phyloP scores from a whole-genome alignment of 257 asterid species.

The Leptodermis oblonga region DNA sequence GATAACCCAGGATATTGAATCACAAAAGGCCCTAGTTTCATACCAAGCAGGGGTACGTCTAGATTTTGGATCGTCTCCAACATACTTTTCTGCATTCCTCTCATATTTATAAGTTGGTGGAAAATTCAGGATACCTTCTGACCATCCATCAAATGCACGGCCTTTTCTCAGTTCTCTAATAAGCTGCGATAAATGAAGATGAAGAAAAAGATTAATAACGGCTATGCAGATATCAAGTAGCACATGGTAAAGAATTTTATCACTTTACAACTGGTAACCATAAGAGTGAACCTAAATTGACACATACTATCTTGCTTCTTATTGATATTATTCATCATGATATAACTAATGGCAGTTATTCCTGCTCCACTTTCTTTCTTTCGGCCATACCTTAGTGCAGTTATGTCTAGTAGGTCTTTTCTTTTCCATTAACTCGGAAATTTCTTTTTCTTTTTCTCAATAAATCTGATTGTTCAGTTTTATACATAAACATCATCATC shows the following conservation, averaged over 20 bases:
- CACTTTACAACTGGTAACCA: not conserved
- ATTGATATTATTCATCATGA: not conserved
- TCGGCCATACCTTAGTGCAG: not conserved
- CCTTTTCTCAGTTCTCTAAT: conserved; percentile 71
- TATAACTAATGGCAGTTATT: not conserved
- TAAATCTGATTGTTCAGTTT: not conserved
- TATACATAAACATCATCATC: not conserved
- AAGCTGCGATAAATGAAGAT: conserved; percentile 53
- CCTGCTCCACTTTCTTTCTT: not conserved
- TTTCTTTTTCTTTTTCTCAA: not conserved
- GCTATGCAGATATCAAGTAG: not conserved
- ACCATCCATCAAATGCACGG: conserved; percentile 92
- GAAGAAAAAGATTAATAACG: not conserved
- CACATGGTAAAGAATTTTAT: not conserved
- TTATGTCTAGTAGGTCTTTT: not conserved
- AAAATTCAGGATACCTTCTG: conserved; percentile 73
- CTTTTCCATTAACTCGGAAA: not conserved
- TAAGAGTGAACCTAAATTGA: not conserved
- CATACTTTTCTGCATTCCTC: conserved; percentile 56
- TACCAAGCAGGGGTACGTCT: conserved; percentile 98
- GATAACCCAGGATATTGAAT: not conserved
- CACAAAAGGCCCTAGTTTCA: conserved; percentile 17
- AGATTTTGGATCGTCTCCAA: conserved; percentile 69
- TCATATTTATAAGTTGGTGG: conserved; percentile 95
- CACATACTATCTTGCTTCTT: not conserved